Evolutionary conservation across 306 rosid species (phyloP).

Genomic region (Datisca glomerata): DNA sequence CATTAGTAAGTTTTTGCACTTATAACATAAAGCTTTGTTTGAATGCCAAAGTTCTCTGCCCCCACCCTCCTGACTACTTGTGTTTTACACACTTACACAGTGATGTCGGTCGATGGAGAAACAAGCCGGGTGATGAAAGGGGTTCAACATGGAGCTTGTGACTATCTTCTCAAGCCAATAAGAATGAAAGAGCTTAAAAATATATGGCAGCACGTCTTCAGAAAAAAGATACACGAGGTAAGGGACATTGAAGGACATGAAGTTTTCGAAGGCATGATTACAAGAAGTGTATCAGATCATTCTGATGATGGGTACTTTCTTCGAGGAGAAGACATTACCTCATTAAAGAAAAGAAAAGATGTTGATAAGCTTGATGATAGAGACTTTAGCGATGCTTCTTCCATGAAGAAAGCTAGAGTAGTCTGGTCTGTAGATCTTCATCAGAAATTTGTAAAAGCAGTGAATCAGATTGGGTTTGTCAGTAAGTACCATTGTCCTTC

Average conservation of each 20-base stretch:
- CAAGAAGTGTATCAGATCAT: conserved; percentile 54
- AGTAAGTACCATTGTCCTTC: conserved; percentile 59
- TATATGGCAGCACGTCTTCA: conserved; percentile 91
- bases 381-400: conserved; percentile 57
- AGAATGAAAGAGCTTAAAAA: conserved; percentile 93
- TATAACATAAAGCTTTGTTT: conserved; percentile 19
- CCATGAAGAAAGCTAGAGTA: conserved; percentile 80
- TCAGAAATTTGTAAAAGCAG: conserved; percentile 95
- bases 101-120: conserved; percentile 99
- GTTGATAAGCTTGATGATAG: conserved; percentile 57
- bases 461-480: conserved; percentile 86
- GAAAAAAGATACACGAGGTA: conserved; percentile 83
- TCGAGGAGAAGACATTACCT: conserved; percentile 45
- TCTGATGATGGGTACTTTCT: conserved; percentile 63
- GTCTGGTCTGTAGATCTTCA: conserved; percentile 99
- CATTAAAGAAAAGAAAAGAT: conserved; percentile 64
- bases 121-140: conserved; percentile 97
- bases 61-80: conserved; percentile 5
- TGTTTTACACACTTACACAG: conserved; percentile 22
- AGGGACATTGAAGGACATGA: conserved; percentile 76
- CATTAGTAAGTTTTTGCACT: conserved; percentile 54
- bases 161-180: conserved; percentile 93
- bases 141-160: conserved; percentile 97
- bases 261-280: conserved; percentile 43
- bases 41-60: conserved; percentile 11